These are phyloP conservation scores for Gossypium stocksii DNA, from an alignment of 345 rosid genomes.

Conservation along the genomic window DNA sequence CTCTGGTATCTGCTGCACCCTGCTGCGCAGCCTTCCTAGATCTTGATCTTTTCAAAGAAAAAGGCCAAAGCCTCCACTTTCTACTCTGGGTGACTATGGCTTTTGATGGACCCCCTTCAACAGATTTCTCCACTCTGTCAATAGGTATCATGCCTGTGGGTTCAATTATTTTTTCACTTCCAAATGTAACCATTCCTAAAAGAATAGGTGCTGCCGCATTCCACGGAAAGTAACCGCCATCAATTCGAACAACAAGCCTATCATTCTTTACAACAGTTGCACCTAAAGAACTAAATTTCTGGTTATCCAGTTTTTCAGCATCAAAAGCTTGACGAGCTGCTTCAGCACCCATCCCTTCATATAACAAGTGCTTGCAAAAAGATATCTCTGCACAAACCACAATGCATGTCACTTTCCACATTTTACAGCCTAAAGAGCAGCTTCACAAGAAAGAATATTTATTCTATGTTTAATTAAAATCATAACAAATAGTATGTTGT, in stretches of 20 bases:
- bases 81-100: slow-evolving; percentile 33
- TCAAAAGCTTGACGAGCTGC: slow-evolving; percentile 64
- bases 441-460: slow-evolving; percentile 13
- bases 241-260: slow-evolving; percentile 47
- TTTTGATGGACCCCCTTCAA: slow-evolving; percentile 43
- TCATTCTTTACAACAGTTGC: slow-evolving; percentile 47
- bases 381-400: slow-evolving; percentile 51
- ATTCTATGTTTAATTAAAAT: slow-evolving; percentile 7
- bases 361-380: slow-evolving; percentile 59
- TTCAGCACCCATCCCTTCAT: slow-evolving; percentile 55
- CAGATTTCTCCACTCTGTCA: slow-evolving; percentile 39
- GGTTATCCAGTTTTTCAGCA: slow-evolving; percentile 44
- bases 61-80: slow-evolving; percentile 93
- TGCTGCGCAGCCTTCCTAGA: slow-evolving; percentile 30
- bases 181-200: slow-evolving; percentile 47
- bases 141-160: slow-evolving; percentile 54
- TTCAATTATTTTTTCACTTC: slow-evolving; percentile 39
- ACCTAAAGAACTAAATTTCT: slow-evolving; percentile 46
- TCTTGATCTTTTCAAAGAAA: slow-evolving; percentile 47
- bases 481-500: background rate
- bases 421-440: slow-evolving; percentile 3
- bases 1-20: slow-evolving; percentile 25
- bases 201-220: slow-evolving; percentile 56
- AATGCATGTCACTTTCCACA: slow-evolving; percentile 14
- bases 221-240: slow-evolving; percentile 55